phyloP scores from a whole-genome alignment of 2,329 filamentous ascomycete species.

The Scorias spongiosa region DNA sequence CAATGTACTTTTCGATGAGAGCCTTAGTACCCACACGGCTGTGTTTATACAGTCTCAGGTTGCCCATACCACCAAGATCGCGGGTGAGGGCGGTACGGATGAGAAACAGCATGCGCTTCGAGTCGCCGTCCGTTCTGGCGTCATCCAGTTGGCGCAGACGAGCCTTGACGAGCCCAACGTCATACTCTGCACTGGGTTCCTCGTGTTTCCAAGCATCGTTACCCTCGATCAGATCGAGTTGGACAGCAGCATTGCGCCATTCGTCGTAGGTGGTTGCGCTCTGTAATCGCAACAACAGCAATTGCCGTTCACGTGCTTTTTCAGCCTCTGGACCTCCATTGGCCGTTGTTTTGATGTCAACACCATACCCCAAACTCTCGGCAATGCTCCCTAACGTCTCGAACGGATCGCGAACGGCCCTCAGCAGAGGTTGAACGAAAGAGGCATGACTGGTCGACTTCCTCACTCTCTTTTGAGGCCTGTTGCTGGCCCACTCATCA shows the following conservation, averaged over 20 bases:
- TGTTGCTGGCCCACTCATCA: conserved; percentile 1
- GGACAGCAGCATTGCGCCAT: conserved; percentile 61
- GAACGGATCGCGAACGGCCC: conserved; percentile 5
- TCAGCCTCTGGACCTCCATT: not conserved
- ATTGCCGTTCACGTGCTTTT: conserved; percentile 1
- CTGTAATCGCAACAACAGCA: conserved; percentile 2
- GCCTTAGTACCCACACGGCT: conserved; percentile 75
- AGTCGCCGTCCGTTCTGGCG: conserved; percentile 56
- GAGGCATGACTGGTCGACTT: conserved; percentile 5
- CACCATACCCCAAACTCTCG: conserved; percentile 3
- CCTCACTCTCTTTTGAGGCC: conserved; percentile 5
- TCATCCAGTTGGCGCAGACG: conserved; percentile 61
- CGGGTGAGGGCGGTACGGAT: conserved; percentile 67
- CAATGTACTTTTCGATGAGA: conserved; percentile 75
- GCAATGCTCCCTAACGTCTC: conserved; percentile 5
- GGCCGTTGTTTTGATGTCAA: not conserved
- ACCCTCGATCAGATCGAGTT: conserved; percentile 65
- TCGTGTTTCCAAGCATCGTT: conserved; percentile 71
- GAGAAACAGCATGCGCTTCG: conserved; percentile 62
- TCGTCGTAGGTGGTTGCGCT: conserved; percentile 25
- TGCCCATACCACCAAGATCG: conserved; percentile 74
- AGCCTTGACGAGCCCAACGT: conserved; percentile 50
- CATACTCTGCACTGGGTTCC: conserved; percentile 52
- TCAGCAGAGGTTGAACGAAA: conserved; percentile 5
- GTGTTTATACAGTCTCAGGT: conserved; percentile 66